These are phyloP conservation scores for Hygrophila difformis DNA, from an alignment of 257 asterid genomes.

Conservation along the genomic window DNA sequence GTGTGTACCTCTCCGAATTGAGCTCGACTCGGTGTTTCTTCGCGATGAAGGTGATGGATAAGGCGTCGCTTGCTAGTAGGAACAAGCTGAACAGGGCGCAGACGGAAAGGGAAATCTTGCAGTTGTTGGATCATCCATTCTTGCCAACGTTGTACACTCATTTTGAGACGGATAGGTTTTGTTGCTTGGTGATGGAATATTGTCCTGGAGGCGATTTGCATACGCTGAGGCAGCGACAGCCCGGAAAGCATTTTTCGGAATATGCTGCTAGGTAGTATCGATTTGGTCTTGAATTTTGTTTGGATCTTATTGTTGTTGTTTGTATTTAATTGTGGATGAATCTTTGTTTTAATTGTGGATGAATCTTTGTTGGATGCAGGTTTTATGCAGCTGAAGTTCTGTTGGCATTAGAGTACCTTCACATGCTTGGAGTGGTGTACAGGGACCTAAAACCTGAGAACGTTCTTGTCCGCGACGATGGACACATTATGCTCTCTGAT, in stretches of 20 bases:
- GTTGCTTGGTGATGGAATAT: no score
- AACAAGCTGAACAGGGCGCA: conserved; percentile 77
- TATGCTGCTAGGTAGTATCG: conserved; percentile 71
- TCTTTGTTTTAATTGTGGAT: no score
- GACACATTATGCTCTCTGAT: conserved; percentile 60
- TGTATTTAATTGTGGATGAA: no score
- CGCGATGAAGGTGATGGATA: conserved; percentile 84
- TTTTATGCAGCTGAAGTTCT: conserved; percentile 88
- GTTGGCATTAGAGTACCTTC: conserved; percentile 81
- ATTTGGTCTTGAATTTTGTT: no score
- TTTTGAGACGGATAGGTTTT: conserved; percentile 17
- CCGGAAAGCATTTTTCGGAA: conserved; percentile 61
- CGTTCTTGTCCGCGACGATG: no score
- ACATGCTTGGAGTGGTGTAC: conserved; percentile 78
- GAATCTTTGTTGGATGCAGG: conserved; percentile 41
- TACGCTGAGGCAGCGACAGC: no score
- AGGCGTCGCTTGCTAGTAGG: conserved; percentile 74
- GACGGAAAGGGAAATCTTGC: conserved; percentile 70
- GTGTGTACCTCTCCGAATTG: conserved; percentile 72
- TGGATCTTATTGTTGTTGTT: no score
- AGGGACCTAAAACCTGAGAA: no score
- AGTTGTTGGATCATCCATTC: conserved; percentile 69
- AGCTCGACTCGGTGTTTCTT: conserved; percentile 52
- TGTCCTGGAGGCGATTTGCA: no score
- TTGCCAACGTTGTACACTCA: conserved; percentile 64